A percentile compares a stretch with the other conserved stretches of the same genome.
Evolutionary conservation across 805 yeast genomes (phyloP).

Genomic region (Dipodascus geniculatus): DNA sequence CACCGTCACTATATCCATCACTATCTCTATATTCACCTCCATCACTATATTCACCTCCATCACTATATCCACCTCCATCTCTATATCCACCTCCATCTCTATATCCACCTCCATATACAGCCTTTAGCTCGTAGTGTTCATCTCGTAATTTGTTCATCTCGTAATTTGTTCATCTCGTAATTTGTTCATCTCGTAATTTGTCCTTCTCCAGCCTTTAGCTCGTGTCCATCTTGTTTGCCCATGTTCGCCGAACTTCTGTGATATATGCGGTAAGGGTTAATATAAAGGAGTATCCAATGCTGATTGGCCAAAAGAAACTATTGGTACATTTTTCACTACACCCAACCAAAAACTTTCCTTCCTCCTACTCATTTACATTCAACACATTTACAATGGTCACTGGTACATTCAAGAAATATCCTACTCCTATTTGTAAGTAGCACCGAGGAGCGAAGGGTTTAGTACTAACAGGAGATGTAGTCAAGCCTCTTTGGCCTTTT

Average conservation of each 20-base stretch:
- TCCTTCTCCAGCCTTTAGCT: too few species aligned
- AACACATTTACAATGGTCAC: background rate
- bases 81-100: too few species aligned
- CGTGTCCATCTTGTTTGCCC: too few species aligned
- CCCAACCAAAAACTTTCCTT: conserved; percentile 1
- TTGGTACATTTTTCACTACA: background rate
- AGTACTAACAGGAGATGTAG: too few species aligned
- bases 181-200: too few species aligned
- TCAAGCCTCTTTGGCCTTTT: conserved; percentile 81
- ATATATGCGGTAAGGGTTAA: background rate
- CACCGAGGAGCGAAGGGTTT: background rate
- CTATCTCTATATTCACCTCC: background rate
- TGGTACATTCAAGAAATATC: conserved; percentile 13
- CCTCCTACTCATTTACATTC: background rate
- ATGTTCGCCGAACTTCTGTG: too few species aligned
- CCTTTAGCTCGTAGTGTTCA: too few species aligned
- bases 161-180: too few species aligned
- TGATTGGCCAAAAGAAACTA: background rate
- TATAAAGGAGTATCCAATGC: background rate
- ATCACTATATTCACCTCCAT: background rate
- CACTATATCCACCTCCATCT: background rate
- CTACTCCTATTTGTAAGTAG: conserved; percentile 21
- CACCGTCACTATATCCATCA: background rate
- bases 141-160: too few species aligned
- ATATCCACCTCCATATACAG: too few species aligned